These are phyloP conservation scores for Epithele typhae DNA, from an alignment of 768 basidiomycete species.

Conservation along the genomic window DNA sequence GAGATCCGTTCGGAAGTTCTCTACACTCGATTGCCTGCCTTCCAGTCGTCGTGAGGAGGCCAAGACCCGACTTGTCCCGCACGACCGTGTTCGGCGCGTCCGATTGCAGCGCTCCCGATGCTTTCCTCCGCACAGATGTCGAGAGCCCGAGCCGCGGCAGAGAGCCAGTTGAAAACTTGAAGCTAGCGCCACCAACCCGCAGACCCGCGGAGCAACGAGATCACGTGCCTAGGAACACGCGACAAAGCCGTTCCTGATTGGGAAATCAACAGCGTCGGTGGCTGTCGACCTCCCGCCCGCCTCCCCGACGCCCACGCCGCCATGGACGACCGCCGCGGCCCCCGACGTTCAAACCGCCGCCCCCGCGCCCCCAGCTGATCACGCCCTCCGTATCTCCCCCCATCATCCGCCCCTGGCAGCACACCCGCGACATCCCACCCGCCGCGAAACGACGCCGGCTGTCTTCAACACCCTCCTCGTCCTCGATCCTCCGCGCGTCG, in stretches of 20 bases:
- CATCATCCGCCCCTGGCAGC: conserved; percentile 26
- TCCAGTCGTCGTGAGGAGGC: neutral
- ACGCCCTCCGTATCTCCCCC: conserved; percentile 55
- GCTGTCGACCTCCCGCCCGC: neutral
- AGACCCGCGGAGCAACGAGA: conserved; percentile 3
- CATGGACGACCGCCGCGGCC: conserved; percentile 14
- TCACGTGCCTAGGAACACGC: conserved; percentile 11
- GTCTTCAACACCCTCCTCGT: conserved; percentile 35
- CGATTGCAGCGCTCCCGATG: no score
- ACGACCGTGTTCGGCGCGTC: neutral
- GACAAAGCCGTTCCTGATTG: neutral
- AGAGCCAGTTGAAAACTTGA: no score
- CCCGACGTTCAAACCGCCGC: conserved; percentile 1
- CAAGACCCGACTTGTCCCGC: neutral
- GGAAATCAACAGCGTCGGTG: neutral
- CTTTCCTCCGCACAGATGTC: no score
- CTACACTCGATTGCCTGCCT: neutral
- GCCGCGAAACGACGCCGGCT: conserved; percentile 48
- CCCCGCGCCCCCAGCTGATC: conserved; percentile 37
- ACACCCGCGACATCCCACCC: conserved; percentile 26
- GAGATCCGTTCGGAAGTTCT: neutral
- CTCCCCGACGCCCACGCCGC: neutral
- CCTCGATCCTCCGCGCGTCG: conserved; percentile 18
- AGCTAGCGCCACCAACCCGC: conserved; percentile 3
- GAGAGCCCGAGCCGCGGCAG: no score